phyloP scores from a whole-genome alignment of 139 green algal genomes.

The Chlamydomonas sphaeroides region DNA sequence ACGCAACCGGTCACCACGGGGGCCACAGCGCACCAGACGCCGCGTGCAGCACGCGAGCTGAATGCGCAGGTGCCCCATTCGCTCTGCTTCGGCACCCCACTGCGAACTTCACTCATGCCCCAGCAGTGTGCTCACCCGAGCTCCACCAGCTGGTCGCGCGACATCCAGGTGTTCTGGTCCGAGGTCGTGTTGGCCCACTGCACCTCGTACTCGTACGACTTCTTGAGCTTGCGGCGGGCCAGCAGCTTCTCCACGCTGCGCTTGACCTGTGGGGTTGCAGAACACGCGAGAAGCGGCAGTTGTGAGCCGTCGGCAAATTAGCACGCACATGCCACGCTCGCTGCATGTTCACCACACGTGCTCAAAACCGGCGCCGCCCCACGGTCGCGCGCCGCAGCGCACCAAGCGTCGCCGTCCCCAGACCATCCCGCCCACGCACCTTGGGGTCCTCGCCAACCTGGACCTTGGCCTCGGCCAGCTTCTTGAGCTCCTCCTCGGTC shows the following conservation, averaged over 20 bases:
- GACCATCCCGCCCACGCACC: not conserved
- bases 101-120: no score
- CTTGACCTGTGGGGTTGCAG: conserved; percentile 29
- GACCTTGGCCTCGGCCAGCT: conserved; percentile 74
- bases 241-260: conserved; percentile 77
- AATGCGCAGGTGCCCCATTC: conserved; percentile 42
- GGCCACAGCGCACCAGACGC: no score
- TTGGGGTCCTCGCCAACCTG: conserved; percentile 47
- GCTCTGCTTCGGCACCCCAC: no score
- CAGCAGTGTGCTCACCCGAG: conserved; percentile 28
- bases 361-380: no score
- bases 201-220: conserved; percentile 88
- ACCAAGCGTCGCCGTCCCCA: no score
- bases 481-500: conserved; percentile 88
- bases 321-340: no score
- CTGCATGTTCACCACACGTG: no score
- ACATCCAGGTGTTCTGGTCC: conserved; percentile 76
- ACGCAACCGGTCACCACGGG: no score
- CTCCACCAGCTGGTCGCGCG: conserved; percentile 60
- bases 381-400: no score
- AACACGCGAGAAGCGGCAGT: no score
- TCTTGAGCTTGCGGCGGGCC: conserved; percentile 84
- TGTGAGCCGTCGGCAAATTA: no score
- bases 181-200: conserved; percentile 57
- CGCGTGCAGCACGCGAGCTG: conserved; percentile 75